Conservation (phyloP, 805 yeast genomes). For the Cephaloascus fragrans region DNA sequence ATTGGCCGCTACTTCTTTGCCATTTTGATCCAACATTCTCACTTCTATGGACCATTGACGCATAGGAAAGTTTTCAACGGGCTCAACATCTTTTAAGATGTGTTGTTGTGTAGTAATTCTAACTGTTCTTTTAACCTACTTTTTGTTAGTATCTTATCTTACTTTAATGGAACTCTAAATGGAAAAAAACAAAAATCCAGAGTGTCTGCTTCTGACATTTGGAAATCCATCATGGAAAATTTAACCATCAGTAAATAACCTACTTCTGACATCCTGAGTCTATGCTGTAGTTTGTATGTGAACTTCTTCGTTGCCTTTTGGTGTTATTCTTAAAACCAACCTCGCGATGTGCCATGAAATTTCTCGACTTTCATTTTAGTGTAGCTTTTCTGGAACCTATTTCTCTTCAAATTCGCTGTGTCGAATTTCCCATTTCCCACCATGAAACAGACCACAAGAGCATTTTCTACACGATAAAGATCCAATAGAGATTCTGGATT, state of each 20-base stretch:
- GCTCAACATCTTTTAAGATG: slow-evolving; percentile 68
- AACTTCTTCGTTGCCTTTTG: no score
- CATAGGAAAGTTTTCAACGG: slow-evolving; percentile 89
- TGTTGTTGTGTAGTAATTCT: slow-evolving; percentile 83
- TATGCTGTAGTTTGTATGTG: no score
- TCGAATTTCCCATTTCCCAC: neutral
- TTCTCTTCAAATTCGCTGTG: no score
- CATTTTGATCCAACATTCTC: slow-evolving; percentile 64
- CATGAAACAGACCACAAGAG: no score
- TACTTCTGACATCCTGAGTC: neutral
- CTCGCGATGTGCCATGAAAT: neutral
- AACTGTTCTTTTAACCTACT: slow-evolving; percentile 69
- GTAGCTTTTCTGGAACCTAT: neutral
- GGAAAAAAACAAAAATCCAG: no score
- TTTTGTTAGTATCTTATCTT: neutral
- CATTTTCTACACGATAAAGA: no score
- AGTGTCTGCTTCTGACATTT: no score
- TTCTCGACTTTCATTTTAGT: neutral
- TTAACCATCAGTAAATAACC: neutral
- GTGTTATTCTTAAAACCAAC: no score
- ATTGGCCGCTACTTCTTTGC: slow-evolving; percentile 76
- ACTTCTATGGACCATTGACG: slow-evolving; percentile 87
- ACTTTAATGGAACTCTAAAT: no score
- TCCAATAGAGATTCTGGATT: no score
- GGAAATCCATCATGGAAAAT: no score